These are phyloP conservation scores for Fagopyrum esculentum DNA, from an alignment of 148 eudicot genomes.

Conservation along the genomic window DNA sequence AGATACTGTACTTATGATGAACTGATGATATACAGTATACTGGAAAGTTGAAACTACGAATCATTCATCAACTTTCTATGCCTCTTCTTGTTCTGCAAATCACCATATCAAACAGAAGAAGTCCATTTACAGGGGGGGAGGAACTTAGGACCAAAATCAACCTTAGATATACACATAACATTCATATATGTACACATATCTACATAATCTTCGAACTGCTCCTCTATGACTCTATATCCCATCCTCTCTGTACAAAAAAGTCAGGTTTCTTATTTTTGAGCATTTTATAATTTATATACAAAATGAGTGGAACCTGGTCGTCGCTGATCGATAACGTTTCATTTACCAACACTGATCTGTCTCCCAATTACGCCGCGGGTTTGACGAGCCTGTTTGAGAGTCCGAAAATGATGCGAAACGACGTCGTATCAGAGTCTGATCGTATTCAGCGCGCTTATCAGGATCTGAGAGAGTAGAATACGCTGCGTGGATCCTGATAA, in stretches of 20 bases:
- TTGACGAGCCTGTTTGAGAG: constrained; percentile 17
- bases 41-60: too few relatives aligned
- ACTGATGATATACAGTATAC: too few relatives aligned
- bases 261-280: neutral
- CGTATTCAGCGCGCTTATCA: constrained; percentile 47
- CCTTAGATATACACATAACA: neutral
- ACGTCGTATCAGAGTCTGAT: constrained; percentile 18
- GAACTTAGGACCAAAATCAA: neutral
- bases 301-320: neutral
- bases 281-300: neutral
- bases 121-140: neutral
- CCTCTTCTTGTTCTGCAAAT: neutral
- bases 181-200: neutral
- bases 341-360: constrained; percentile 78
- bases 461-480: constrained; percentile 56
- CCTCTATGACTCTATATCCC: neutral
- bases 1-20: too few relatives aligned
- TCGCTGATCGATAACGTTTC: neutral
- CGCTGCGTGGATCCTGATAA: constrained; percentile 43
- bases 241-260: neutral
- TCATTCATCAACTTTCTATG: neutral
- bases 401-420: constrained; percentile 1
- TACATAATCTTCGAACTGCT: neutral
- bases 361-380: constrained; percentile 45
- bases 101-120: neutral